These are phyloP conservation scores for Emergomyces orientalis DNA, from an alignment of 2,329 filamentous ascomycete genomes.

Conservation along the genomic window DNA sequence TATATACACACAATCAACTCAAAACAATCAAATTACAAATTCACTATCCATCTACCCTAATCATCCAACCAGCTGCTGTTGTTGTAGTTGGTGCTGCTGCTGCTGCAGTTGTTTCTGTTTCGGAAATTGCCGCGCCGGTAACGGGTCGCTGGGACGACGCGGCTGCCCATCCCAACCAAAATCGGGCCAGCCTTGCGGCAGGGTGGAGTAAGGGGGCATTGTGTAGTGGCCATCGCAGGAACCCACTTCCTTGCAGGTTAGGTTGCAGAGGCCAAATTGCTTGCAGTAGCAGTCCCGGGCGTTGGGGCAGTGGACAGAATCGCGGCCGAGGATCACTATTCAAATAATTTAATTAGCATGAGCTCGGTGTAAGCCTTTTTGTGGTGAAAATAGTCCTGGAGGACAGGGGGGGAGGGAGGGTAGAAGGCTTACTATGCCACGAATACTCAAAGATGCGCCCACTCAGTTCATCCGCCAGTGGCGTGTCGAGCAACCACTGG, in stretches of 20 bases:
- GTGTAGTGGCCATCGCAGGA: slow-evolving; percentile 48
- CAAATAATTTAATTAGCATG: background rate
- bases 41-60: background rate
- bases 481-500: slow-evolving; percentile 42
- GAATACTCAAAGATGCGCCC: slow-evolving; percentile 49
- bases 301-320: slow-evolving; percentile 52
- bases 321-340: slow-evolving; percentile 50
- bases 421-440: slow-evolving; percentile 45
- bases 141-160: slow-evolving; percentile 8
- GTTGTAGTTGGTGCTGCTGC: background rate
- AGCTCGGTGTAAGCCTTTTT: background rate
- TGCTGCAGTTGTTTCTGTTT: background rate
- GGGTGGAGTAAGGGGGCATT: slow-evolving; percentile 47
- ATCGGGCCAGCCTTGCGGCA: slow-evolving; percentile 54
- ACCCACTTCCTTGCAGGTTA: slow-evolving; percentile 33
- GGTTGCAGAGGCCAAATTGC: slow-evolving; percentile 51
- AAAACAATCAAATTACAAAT: background rate
- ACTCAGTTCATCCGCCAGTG: slow-evolving; percentile 39
- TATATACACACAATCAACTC: no score
- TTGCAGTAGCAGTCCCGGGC: slow-evolving; percentile 57
- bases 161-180: slow-evolving; percentile 42
- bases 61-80: background rate
- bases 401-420: background rate
- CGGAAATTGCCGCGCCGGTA: background rate
- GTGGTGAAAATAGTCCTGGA: no score